Evolutionary conservation across 345 rosid species (phyloP), one percentile per base, ranked within the genome.

Genomic region (Salix arbutifolia): DNA sequence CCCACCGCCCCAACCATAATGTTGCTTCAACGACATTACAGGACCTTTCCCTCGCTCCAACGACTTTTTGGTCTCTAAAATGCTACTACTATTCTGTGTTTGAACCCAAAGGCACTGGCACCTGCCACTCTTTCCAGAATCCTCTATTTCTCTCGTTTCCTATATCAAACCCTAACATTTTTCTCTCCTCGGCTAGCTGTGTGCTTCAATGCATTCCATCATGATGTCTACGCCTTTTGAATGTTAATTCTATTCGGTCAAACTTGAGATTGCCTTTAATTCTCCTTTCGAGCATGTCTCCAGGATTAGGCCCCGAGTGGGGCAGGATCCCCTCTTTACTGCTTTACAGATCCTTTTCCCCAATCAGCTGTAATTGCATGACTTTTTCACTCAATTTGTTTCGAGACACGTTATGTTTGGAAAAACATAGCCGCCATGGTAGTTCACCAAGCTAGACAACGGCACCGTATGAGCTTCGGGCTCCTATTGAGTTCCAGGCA

Each of bases 1-100:
- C 93, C 93, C 83, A 83, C 87, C 85, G 64, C 69, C 86, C 85
- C 87, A 84, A 85, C 91, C 89, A 62, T 46, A 2, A 70, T 60
- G 83, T 67, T 86, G 85, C 80, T 79, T 78, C 69, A 61, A 81
- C 77, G 76, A 37, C 66, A 66, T 74, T 74, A 48, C 37, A 26
- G 30, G 23, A 44, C 69, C 77, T 87, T 87, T 87, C 79, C 37
- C 84, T 83, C 68, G 77, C 83, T 79, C 81, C 87, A 78, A 87
- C 8, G 82, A 82, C 89, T 70, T 82, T 81, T 72, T 42, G 56
- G 72, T 69, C 82, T 71, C 62, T 70, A 42, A 17, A 31, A 30
- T 53, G 10, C 48, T 37, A 5, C 62, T 9, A 10, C 10, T 56
- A 8, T 40, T 50, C 65, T 64, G 23, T 48, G 75, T 74, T 70